Evolutionary conservation across 2,329 filamentous ascomycete genomes (phyloP).

Genomic region (Aspergillus piperis): DNA sequence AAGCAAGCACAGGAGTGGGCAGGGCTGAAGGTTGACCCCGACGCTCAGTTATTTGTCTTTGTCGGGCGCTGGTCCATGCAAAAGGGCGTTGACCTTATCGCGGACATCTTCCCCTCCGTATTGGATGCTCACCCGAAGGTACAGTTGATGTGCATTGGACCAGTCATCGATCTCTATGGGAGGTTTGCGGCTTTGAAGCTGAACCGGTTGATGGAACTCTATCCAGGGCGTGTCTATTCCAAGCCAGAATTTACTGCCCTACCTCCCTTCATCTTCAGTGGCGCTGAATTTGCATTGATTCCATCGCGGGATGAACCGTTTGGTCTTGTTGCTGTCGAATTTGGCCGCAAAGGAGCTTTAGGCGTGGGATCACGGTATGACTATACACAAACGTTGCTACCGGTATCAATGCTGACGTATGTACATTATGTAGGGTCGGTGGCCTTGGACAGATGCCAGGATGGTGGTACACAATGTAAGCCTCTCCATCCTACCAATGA

Average conservation of each 20-base stretch:
- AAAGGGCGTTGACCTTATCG: constrained; percentile 67
- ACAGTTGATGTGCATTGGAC: constrained; percentile 64
- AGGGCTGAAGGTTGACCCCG: constrained; percentile 59
- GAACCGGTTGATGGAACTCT: constrained; percentile 63
- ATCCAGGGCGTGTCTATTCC: constrained; percentile 64
- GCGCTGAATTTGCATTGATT: constrained; percentile 67
- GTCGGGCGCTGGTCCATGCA: constrained; percentile 69
- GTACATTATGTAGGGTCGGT: constrained; percentile 50
- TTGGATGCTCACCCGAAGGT: constrained; percentile 60
- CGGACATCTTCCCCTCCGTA: constrained; percentile 65
- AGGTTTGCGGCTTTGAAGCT: constrained; percentile 67
- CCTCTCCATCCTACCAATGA: not conserved
- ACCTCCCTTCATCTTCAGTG: constrained; percentile 66
- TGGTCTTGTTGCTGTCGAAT: constrained; percentile 67
- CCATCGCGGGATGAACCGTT: constrained; percentile 69
- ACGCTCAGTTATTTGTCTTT: constrained; percentile 66
- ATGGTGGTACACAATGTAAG: constrained; percentile 64
- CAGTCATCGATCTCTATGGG: constrained; percentile 66
- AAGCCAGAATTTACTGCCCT: constrained; percentile 67
- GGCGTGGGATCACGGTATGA: constrained; percentile 58
- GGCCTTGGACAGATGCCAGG: constrained; percentile 69
- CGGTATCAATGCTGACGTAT: not conserved
- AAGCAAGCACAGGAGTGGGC: constrained; percentile 68
- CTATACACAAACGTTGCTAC: not conserved
- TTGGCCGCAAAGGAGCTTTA: constrained; percentile 66